Evolutionary conservation across 2,329 filamentous ascomycete species (phyloP), one percentile per base, ranked within the genome.

Genomic region (Verticillium longisporum): DNA sequence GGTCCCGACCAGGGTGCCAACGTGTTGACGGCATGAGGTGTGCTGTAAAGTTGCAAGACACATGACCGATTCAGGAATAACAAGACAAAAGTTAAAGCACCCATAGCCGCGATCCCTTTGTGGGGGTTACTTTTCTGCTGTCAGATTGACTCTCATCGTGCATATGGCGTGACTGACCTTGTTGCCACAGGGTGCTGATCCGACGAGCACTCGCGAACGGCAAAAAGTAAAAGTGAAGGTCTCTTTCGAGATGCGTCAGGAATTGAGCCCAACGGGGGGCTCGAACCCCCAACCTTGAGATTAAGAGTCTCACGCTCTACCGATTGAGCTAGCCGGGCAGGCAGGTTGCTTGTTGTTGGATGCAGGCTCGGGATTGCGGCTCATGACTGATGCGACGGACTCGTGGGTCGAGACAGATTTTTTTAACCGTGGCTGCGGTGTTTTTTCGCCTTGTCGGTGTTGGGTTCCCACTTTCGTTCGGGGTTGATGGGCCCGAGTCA

Each of bases 251-350:
- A 32, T 34, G 54, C 56, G 56, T 57, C 56, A 57, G 56, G 56
- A 57, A 57, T 57, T 57, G n/a, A n/a, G n/a, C n/a, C n/a, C n/a
- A n/a, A n/a, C n/a, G n/a, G n/a, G n/a, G n/a, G n/a, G n/a, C n/a
- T 80, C 79, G 79, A 82, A 83, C 81, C 78, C 78, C 76, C 78
- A 81, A 76, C 78, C 79, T 82, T 80, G 77, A 82, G 80, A 80
- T 81, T 83, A 83, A 83, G 85, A 88, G 85, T 87, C 85, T 86
- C 81, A 87, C 85, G 85, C 85, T 88, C 85, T 88, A 87, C 83
- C 83, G 83, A 86, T 86, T 86, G 83, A 86, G 83, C 83, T 86
- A 86, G 79, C 80, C 80, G 77, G 80, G 80, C 80, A 55, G 54
- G 54, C 54, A 32, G 54, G 26, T 55, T 55, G 26, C 32, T 55